A percentile compares a stretch with the other conserved stretches of the same genome.
Conservation (phyloP, 176 grass and related monocot species). For the Coix lacrymajobi region DNA sequence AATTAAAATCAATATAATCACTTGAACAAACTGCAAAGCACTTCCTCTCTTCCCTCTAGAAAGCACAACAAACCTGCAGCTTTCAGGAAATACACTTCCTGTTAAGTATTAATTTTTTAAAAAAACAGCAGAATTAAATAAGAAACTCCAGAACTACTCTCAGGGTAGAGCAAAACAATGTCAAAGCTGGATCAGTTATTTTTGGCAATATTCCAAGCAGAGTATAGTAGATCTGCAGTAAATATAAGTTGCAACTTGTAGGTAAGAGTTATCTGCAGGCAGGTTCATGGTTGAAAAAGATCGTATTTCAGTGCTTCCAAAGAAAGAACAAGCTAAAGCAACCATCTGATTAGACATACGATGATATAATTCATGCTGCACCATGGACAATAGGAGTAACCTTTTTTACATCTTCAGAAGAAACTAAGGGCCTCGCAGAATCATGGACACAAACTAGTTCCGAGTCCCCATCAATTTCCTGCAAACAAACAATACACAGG, state of each 20-base stretch:
- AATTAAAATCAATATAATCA: slow-evolving; percentile 15
- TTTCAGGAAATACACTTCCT: neutral
- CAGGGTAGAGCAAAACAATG: neutral
- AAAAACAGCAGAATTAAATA: neutral
- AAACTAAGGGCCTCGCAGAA: slow-evolving; percentile 88
- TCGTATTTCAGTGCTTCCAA: neutral
- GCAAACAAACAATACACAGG: neutral
- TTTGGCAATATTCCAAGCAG: neutral
- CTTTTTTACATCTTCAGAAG: slow-evolving; percentile 75
- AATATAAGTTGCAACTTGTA: slow-evolving; percentile 6
- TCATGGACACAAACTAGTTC: slow-evolving; percentile 97
- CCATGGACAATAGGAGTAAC: slow-evolving; percentile 29
- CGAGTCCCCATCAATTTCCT: slow-evolving; percentile 82
- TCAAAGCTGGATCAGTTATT: neutral
- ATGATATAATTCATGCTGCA: neutral
- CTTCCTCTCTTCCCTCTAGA: neutral
- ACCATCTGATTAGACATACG: neutral
- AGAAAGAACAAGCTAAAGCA: neutral
- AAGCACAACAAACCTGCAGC: neutral
- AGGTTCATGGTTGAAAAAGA: slow-evolving; percentile 5
- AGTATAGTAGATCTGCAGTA: neutral
- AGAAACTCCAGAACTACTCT: neutral
- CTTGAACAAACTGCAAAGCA: neutral
- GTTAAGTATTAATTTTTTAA: neutral
- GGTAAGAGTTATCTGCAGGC: neutral